Conservation (phyloP, 148 eudicot genomes). For the Chenopodium suecicum region DNA sequence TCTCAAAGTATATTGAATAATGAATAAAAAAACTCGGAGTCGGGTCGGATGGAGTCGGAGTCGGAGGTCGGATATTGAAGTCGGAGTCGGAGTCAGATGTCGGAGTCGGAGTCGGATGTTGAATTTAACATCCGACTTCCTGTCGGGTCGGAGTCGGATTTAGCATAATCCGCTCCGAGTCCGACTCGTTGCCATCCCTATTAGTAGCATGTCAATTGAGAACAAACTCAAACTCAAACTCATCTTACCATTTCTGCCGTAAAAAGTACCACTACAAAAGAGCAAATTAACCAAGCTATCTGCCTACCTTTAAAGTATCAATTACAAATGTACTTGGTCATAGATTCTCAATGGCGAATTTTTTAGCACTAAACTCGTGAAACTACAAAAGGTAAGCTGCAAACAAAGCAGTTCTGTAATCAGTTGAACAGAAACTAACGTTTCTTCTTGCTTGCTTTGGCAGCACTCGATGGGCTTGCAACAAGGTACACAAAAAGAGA, state of each 20-base stretch:
- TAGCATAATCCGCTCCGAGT: too few species aligned
- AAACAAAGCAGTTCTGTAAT: conserved; percentile 4
- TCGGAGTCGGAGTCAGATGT: too few species aligned
- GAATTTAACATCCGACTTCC: too few species aligned
- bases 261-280: conserved; percentile 12
- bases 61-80: too few species aligned
- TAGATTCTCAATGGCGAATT: conserved; percentile 1
- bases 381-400: conserved; percentile 21
- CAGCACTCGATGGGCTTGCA: conserved; percentile 64
- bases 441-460: conserved; percentile 87
- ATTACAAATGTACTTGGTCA: conserved; percentile 16
- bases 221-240: conserved; percentile 9
- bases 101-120: too few species aligned
- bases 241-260: conserved; percentile 9
- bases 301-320: conserved; percentile 18
- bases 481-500: conserved; percentile 64
- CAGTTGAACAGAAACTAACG: conserved; percentile 36
- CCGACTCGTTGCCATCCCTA: too few species aligned
- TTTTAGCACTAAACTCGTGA: not conserved
- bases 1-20: too few species aligned
- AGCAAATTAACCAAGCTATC: conserved; percentile 8
- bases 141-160: too few species aligned
- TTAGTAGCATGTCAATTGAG: too few species aligned
- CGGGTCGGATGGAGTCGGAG: too few species aligned
- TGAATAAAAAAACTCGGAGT: too few species aligned